Base-by-base conservation (phyloP, 164 flowering plant genomes). In the Tetrastigma voinierianum region DNA sequence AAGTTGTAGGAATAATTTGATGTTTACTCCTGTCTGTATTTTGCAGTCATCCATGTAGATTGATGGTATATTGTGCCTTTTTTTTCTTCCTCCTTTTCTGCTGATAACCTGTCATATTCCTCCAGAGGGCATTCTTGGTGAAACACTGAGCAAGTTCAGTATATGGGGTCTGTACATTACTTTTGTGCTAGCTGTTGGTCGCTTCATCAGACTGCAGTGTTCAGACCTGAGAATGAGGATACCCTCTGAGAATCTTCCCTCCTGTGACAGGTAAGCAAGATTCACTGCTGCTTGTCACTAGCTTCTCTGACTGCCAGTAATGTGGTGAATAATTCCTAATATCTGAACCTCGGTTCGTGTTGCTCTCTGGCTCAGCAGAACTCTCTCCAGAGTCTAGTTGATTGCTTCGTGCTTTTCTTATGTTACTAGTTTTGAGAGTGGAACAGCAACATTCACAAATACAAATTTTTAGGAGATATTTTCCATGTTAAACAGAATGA, bases 141-240 rank as follows among this genome's bases (percentile, higher is more conserved):
- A 91, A 63, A 91, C 97, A 18, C 87, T 91, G 8, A 91, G 97
- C 87, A n/a, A n/a, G 79, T 91, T 89, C 81, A 89, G 95, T 81
- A 91, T 91, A 16, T 91, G 97, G 95, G 85, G 95, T 68, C 84
- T 91, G 51, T 91, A 91, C 78, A 87, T 91, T 52, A 84, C 97
- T 43, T 91, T 91, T 76, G 97, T 91, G 59, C 82, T 91, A 13
- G 95, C 97, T 17, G 97, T 91, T 65, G 95, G 95, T 51, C 89
- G 97, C 25, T 91, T 91, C 64, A 86, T 91, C 61, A 81, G 95
- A 72, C 83, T 91, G 52, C 97, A 91, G 60, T 89, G 95, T 67
- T 80, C 97, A 11, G 93, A 91, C 74, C 65, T 91, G 54, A 72
- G 94, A 62, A 87, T 91, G 94, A 86, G 95, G 76, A 89, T 91